Evolutionary conservation across 2,329 filamentous ascomycete genomes (phyloP).

Genomic region (Gliomastix tumulicola): DNA sequence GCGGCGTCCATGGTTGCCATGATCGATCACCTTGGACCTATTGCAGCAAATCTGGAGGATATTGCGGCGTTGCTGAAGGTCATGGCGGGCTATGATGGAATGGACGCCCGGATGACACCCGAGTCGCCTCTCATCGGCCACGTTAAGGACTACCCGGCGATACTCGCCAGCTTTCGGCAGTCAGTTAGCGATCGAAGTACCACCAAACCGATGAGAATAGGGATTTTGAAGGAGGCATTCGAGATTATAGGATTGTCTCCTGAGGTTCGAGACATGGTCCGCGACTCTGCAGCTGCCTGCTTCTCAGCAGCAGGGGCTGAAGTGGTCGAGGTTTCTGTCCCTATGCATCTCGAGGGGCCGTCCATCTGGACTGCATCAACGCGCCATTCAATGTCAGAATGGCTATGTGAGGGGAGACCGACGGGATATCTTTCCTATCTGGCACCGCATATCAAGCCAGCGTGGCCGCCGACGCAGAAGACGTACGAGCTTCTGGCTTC

Average conservation of each 20-base stretch:
- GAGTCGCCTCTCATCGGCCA: slow-evolving; percentile 24
- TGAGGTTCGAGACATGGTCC: slow-evolving; percentile 29
- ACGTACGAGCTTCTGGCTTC: slow-evolving; percentile 32
- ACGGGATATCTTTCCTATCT: slow-evolving; percentile 23
- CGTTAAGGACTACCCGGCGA: slow-evolving; percentile 23
- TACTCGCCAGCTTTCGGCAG: slow-evolving; percentile 8
- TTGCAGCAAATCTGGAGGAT: slow-evolving; percentile 30
- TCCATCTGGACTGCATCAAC: slow-evolving; percentile 39
- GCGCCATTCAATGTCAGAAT: slow-evolving; percentile 21
- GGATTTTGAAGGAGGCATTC: slow-evolving; percentile 37
- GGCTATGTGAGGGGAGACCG: slow-evolving; percentile 19
- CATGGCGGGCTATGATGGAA: slow-evolving; percentile 35
- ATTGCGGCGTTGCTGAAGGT: slow-evolving; percentile 27
- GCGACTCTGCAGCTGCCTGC: slow-evolving; percentile 21
- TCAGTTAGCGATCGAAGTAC: slow-evolving; percentile 5
- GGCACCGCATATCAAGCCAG: slow-evolving; percentile 20
- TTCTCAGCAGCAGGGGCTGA: slow-evolving; percentile 32
- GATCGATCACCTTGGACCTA: slow-evolving; percentile 37
- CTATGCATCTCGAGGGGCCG: slow-evolving; percentile 37
- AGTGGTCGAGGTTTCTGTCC: slow-evolving; percentile 36
- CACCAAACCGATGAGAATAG: slow-evolving; percentile 26
- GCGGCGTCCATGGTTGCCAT: slow-evolving; percentile 28
- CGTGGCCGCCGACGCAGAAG: slow-evolving; percentile 29
- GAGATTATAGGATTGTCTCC: slow-evolving; percentile 25
- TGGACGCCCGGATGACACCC: slow-evolving; percentile 32